Base-by-base conservation (phyloP, 1,139 yeast species). In the Blastobotrys elegans region DNA sequence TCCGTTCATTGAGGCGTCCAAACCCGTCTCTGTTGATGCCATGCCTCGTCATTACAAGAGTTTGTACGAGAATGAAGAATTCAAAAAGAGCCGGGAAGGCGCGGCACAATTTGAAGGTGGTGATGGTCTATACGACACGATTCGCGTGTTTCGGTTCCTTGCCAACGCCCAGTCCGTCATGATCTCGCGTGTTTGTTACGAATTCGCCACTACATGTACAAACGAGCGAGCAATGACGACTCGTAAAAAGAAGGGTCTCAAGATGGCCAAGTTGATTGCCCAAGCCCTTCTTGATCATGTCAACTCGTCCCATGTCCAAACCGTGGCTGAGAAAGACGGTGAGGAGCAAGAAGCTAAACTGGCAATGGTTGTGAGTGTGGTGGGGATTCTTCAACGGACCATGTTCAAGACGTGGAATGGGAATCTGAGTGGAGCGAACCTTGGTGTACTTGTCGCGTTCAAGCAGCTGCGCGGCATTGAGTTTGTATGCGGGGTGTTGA, bases 401-500 rank as follows among this genome's bases (percentile, higher is more conserved):
- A 49, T 57, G 56, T 54, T 55, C 48, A 57, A 56, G 46, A 49
- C 55, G n/a, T 52, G 53, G 52, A 49, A 47, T 32, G 50, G 51
- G 5, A 33, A 45, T 11, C 51, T 54, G 5, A 24, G 48, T 27
- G 18, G 40, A 2, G 56, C 51, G 2, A 55, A 55, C 37, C 46
- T 54, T 36, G 65, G 58, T 1, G 62, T 61, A 2, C 60, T 63
- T 43, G 59, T 63, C 29, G 56, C 60, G 46, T 65, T 65, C 50
- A 61, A 64, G 47, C 65, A 65, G 42, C 50, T 44, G 16, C 60
- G 64, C 20, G 70, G 70, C 2, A 50, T 66, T 24, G 52, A 56
- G 32, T 43, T 48, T 14, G 22, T 64, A 34, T 51, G 60, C 32
- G 50, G 52, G 16, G 52, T 64, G n/a, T 51, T 66, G 16, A 50